These are phyloP conservation scores for Punica granatum DNA, from an alignment of 345 rosid genomes.

Conservation along the genomic window DNA sequence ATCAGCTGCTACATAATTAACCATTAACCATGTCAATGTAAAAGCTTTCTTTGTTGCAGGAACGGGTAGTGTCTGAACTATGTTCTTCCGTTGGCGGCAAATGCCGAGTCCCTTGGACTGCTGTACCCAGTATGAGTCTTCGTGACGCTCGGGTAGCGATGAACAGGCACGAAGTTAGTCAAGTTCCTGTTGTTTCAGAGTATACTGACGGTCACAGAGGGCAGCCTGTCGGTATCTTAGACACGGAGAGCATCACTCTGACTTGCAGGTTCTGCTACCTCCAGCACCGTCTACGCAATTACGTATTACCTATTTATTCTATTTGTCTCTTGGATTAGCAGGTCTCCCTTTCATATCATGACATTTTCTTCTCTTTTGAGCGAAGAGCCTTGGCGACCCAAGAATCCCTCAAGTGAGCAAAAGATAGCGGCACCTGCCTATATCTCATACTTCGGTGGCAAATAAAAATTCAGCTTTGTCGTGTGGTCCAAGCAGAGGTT, in stretches of 20 bases:
- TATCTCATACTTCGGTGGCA: not conserved
- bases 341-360: not conserved
- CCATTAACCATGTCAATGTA: not conserved
- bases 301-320: not conserved
- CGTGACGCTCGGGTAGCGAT: slow-evolving; percentile 46
- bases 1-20: not conserved
- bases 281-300: not conserved
- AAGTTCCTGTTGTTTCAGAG: slow-evolving; percentile 67
- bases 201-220: slow-evolving; percentile 29
- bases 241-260: slow-evolving; percentile 63
- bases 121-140: slow-evolving; percentile 72
- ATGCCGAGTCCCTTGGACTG: slow-evolving; percentile 57
- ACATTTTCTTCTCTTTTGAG: not conserved
- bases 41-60: slow-evolving; percentile 26
- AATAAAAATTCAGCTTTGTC: not conserved
- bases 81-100: slow-evolving; percentile 39
- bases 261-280: slow-evolving; percentile 51
- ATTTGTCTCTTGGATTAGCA: not conserved
- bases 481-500: not conserved
- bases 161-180: slow-evolving; percentile 45
- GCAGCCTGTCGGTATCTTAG: slow-evolving; percentile 70
- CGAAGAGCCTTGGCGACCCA: slow-evolving; percentile 37
- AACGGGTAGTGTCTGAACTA: slow-evolving; percentile 50
- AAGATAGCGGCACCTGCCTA: not conserved
- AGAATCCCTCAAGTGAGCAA: slow-evolving; percentile 22